phyloP scores from a whole-genome alignment of 176 grass and related monocot species.

The Aegilops umbellulata region DNA sequence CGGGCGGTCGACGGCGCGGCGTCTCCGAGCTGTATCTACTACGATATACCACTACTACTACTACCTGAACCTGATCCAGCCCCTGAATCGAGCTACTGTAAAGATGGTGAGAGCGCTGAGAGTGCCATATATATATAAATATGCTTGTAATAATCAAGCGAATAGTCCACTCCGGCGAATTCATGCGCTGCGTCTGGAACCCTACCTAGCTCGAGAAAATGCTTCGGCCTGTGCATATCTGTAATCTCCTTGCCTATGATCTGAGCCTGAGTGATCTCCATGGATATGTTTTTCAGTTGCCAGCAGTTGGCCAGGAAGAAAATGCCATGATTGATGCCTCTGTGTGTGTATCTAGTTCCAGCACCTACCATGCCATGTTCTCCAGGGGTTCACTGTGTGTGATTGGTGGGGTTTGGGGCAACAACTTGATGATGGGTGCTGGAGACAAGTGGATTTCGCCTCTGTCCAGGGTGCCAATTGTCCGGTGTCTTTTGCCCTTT shows the following conservation, averaged over 20 bases:
- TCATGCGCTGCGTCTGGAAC: not conserved
- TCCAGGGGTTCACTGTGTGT: not conserved
- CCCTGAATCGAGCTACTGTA: conserved; percentile 44
- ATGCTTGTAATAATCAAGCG: conserved; percentile 42
- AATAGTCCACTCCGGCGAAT: conserved; percentile 11
- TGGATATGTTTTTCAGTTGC: conserved; percentile 12
- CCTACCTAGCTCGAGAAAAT: conserved; percentile 16
- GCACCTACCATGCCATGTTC: no score
- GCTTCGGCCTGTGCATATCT: conserved; percentile 16
- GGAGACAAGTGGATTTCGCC: not conserved
- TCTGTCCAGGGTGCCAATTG: not conserved
- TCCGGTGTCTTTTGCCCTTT: not conserved
- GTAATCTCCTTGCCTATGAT: not conserved
- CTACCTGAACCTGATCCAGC: not conserved
- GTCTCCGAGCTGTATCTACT: conserved; percentile 19
- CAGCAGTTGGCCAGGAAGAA: not conserved
- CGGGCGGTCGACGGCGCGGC: not conserved
- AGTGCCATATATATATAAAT: not conserved
- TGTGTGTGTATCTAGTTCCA: no score
- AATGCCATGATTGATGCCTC: no score
- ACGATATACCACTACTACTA: not conserved
- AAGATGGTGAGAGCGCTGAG: conserved; percentile 26
- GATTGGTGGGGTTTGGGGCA: conserved; percentile 12
- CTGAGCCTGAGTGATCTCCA: conserved; percentile 1
- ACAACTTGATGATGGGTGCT: conserved; percentile 26